Evolutionary conservation across 2,329 filamentous ascomycete genomes (phyloP).

Genomic region (Onygenales sp.): DNA sequence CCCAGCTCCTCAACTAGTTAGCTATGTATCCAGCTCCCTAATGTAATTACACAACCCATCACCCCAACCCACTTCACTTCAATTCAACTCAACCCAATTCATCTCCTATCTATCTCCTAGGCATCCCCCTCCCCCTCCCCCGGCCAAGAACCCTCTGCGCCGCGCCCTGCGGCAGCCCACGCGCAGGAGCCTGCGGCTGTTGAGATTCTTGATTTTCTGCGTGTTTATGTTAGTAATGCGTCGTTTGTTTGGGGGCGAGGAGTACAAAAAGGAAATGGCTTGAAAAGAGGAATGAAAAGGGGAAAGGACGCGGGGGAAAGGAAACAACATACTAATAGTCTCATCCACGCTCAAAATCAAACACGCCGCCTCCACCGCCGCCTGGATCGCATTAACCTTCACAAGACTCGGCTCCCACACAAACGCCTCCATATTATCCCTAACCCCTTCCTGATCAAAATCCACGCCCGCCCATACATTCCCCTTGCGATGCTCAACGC

Average conservation of each 20-base stretch:
- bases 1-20: no score
- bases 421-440: slow-evolving; percentile 90
- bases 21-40: not conserved
- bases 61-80: not conserved
- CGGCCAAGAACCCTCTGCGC: slow-evolving; percentile 80
- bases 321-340: slow-evolving; percentile 65
- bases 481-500: slow-evolving; percentile 91
- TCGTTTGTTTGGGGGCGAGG: not conserved
- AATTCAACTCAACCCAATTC: not conserved
- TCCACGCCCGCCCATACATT: slow-evolving; percentile 93
- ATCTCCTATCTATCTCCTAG: slow-evolving; percentile 52
- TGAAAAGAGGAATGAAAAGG: not conserved
- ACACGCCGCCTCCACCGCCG: slow-evolving; percentile 89
- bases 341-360: slow-evolving; percentile 94
- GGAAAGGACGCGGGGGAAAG: not conserved
- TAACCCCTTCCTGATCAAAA: slow-evolving; percentile 82
- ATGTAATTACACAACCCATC: not conserved
- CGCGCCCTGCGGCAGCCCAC: slow-evolving; percentile 67
- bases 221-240: slow-evolving; percentile 5
- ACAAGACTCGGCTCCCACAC: slow-evolving; percentile 96
- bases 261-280: not conserved
- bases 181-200: slow-evolving; percentile 68
- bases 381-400: slow-evolving; percentile 95
- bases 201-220: slow-evolving; percentile 82
- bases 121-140: slow-evolving; percentile 83